Conservation (phyloP, 1,139 yeast genomes). For the Saccharomycopsis crataegensis region DNA sequence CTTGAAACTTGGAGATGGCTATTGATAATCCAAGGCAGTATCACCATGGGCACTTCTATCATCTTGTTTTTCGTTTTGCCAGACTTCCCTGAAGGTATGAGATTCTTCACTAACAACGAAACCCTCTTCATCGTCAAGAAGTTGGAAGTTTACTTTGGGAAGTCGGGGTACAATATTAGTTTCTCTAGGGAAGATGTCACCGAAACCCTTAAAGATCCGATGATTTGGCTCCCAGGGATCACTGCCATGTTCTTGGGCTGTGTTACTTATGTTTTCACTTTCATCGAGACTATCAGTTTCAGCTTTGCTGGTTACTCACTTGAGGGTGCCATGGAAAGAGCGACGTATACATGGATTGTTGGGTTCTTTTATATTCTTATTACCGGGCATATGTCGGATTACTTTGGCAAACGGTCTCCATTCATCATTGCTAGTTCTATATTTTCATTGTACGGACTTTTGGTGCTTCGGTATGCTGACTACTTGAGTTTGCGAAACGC, state of each 20-base stretch:
- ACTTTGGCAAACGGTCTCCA: constrained; percentile 37
- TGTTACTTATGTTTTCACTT: constrained; percentile 31
- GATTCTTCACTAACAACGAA: constrained; percentile 45
- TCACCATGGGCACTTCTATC: constrained; percentile 29
- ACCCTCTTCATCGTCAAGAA: constrained; percentile 44
- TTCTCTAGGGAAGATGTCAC: constrained; percentile 26
- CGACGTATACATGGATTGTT: constrained; percentile 66
- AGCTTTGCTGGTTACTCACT: constrained; percentile 62
- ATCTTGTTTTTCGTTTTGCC: constrained; percentile 46
- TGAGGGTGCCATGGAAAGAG: constrained; percentile 55
- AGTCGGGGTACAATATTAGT: constrained; percentile 43
- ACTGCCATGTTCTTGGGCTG: constrained; percentile 50
- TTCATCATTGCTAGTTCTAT: constrained; percentile 38
- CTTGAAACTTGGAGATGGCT: constrained; percentile 62
- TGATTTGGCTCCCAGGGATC: constrained; percentile 34
- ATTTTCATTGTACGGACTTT: constrained; percentile 20
- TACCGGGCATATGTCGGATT: constrained; percentile 47
- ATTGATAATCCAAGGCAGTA: constrained; percentile 62
- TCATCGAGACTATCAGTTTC: constrained; percentile 46
- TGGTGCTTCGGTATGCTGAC: neutral
- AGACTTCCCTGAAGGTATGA: constrained; percentile 49
- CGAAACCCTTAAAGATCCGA: constrained; percentile 38
- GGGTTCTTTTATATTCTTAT: constrained; percentile 40
- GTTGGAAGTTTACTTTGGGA: constrained; percentile 44
- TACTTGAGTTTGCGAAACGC: too few species aligned